Percentiles rank a stretch among this genome's conserved stretches.
Evolutionary conservation across 139 green algal genomes (phyloP).

Genomic region (Trebouxia sp.): DNA sequence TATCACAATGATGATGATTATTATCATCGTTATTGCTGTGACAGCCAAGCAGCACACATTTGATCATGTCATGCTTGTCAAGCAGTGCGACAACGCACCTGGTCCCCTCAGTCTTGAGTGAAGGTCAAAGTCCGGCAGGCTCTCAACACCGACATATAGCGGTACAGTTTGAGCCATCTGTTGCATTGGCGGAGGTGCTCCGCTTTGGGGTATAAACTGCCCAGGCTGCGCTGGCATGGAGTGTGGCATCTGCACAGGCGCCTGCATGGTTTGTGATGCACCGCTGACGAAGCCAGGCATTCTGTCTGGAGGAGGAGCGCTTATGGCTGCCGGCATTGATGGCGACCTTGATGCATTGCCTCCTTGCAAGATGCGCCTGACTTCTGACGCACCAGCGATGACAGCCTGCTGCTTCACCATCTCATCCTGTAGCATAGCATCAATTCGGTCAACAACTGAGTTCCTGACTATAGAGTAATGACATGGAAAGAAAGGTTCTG

Average conservation of each 20-base stretch:
- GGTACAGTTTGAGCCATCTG: not conserved
- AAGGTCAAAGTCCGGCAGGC: constrained; percentile 42
- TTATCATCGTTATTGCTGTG: too few species aligned
- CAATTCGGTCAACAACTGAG: not conserved
- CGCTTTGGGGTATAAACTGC: not conserved
- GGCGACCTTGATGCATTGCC: not conserved
- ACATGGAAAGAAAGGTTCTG: too few species aligned
- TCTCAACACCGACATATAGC: constrained; percentile 48
- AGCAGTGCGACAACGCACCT: constrained; percentile 23
- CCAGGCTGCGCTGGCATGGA: not conserved
- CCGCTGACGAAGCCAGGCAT: not conserved
- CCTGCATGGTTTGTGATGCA: not conserved
- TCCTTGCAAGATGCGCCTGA: constrained; percentile 44
- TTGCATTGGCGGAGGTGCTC: not conserved
- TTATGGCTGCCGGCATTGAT: not conserved
- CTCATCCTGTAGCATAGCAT: constrained; percentile 43
- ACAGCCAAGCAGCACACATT: too few species aligned
- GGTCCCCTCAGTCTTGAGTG: constrained; percentile 42
- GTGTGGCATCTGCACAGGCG: not conserved
- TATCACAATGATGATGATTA: too few species aligned
- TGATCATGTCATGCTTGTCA: too few species aligned
- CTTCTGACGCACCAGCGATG: constrained; percentile 42
- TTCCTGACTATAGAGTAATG: too few species aligned
- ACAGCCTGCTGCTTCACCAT: constrained; percentile 48
- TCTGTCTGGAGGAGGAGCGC: not conserved